Base-by-base conservation (phyloP, 352 stramenopile species). In the Discostella stelligera region DNA sequence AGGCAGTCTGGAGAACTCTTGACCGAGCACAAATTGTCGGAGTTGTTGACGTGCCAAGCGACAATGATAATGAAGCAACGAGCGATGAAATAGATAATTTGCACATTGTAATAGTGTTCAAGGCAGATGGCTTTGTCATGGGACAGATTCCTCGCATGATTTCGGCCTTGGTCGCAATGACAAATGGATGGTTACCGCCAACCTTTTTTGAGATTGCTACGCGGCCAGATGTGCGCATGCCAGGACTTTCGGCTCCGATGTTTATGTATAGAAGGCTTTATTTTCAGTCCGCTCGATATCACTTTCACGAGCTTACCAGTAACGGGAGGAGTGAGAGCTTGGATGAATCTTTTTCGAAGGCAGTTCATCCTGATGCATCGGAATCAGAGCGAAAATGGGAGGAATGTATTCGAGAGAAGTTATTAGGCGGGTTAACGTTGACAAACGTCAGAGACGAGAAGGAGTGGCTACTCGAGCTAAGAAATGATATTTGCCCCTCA, bases 281-380 rank as follows among this genome's bases (percentile, higher is more conserved):
- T 60, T 83, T 90, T 56, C 68, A 73, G 41, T 75, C 64, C 16
- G 62, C 69, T 37, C 66, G 83, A 64, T 91, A 86, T 70, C 82
- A 92, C 74, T 90, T 89, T 76, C 76, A 90, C 49, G 82, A 89
- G 62, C 60, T 90, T 27, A 71, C 48, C 48, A 60, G n/a, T 0
- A 61, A 72, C n/a, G 55, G 46, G 32, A 55, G n/a, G 27, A 66
- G 39, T 65, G 55, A 66, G 25, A 21, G 27, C 23, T 85, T 3
- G 39, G 50, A 21, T 3, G 41, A 59, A n/a, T 73, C 37, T 2
- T 77, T 77, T 66, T 49, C 61, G 9, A 59, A 55, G 9, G 74
- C 41, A 46, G 65, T 84, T 46, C 53, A 56, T 18, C 16, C 41
- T 11, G 55, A 49, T 0, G 48, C 53, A 23, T 60, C 44, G 25